Evolutionary conservation across 805 yeast genomes (phyloP).

Genomic region (Torulaspora franciscae): DNA sequence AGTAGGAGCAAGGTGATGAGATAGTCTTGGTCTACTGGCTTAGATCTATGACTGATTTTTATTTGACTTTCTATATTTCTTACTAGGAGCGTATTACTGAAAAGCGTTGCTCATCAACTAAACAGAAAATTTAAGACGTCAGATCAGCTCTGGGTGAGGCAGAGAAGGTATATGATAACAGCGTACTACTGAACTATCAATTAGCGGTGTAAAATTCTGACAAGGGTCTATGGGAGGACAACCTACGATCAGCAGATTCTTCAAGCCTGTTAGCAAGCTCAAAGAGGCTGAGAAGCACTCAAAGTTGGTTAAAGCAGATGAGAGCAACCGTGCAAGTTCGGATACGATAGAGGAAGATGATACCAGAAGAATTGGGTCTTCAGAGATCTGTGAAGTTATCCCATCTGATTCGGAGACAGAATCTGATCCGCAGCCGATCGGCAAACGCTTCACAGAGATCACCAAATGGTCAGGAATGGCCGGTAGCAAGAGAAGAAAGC

Average conservation of each 20-base stretch:
- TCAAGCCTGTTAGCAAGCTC: constrained; percentile 16
- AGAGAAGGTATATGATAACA: not conserved
- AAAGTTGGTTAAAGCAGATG: not conserved
- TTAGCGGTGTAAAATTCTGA: not conserved
- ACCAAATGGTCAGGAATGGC: not conserved
- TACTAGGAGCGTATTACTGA: too few relatives aligned
- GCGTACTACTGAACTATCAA: not conserved
- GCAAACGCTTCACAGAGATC: constrained; percentile 2
- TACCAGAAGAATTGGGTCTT: not conserved
- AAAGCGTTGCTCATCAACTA: too few relatives aligned
- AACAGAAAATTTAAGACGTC: too few relatives aligned
- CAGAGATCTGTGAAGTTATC: not conserved
- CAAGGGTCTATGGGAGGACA: constrained; percentile 22
- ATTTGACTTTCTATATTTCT: too few relatives aligned
- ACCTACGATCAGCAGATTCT: constrained; percentile 33
- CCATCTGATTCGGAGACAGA: not conserved
- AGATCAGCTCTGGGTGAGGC: too few relatives aligned
- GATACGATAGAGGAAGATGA: not conserved
- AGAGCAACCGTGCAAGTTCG: not conserved
- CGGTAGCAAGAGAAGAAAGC: constrained; percentile 1
- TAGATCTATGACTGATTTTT: too few relatives aligned
- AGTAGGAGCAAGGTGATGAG: too few relatives aligned
- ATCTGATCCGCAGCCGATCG: not conserved
- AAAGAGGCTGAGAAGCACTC: not conserved
- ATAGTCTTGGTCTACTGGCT: too few relatives aligned